These are phyloP conservation scores for Clarireedia hainanense DNA, from an alignment of 2,329 filamentous ascomycete species.

Conservation along the genomic window DNA sequence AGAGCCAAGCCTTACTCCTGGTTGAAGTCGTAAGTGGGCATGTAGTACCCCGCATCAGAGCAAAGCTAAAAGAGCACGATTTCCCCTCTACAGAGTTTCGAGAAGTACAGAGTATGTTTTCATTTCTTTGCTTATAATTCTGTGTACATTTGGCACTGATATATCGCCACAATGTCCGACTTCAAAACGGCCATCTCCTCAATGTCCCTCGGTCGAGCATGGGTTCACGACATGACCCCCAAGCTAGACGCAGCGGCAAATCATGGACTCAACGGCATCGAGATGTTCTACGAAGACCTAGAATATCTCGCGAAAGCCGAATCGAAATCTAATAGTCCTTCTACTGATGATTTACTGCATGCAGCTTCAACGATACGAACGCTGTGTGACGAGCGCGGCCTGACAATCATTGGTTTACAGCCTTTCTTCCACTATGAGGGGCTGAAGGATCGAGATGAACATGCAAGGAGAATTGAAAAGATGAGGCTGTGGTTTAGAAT, in stretches of 20 bases:
- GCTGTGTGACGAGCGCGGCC: conserved; percentile 48
- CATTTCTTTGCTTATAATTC: neutral
- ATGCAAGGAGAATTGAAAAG: conserved; percentile 49
- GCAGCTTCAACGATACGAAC: conserved; percentile 37
- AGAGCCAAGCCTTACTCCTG: too few species aligned
- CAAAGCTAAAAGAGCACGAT: neutral
- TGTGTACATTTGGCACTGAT: neutral
- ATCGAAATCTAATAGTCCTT: neutral
- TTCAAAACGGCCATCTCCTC: conserved; percentile 62
- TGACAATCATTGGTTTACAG: conserved; percentile 62
- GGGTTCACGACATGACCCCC: conserved; percentile 42
- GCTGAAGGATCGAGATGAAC: conserved; percentile 52
- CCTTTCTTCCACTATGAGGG: conserved; percentile 76
- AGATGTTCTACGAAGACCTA: conserved; percentile 71
- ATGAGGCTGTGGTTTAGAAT: conserved; percentile 65
- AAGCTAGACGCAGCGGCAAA: conserved; percentile 62
- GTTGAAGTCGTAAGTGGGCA: neutral
- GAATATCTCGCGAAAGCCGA: conserved; percentile 39
- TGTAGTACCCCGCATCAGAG: neutral
- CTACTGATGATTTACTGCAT: conserved; percentile 38
- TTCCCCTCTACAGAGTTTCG: neutral
- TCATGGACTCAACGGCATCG: conserved; percentile 60
- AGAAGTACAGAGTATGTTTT: neutral
- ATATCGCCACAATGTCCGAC: neutral
- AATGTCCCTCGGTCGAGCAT: conserved; percentile 67